Conservation (phyloP, 1,284 basidiomycete genomes). For the Amylostereum chailletii region DNA sequence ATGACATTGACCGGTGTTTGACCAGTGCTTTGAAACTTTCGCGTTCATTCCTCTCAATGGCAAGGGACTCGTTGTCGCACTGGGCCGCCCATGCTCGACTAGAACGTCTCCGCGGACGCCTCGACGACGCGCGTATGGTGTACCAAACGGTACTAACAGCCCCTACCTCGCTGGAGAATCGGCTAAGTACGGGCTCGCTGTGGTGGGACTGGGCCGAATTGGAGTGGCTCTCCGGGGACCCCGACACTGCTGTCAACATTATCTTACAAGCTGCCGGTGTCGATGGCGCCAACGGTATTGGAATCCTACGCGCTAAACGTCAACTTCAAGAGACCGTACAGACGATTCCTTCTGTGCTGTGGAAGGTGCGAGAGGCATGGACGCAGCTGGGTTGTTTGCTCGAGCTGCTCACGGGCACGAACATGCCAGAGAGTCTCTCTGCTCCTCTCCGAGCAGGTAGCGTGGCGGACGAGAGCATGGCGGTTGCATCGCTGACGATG, state of each 20-base stretch:
- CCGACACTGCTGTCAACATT: constrained; percentile 41
- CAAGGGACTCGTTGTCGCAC: constrained; percentile 58
- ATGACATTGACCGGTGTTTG: constrained; percentile 8
- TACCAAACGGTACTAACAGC: constrained; percentile 61
- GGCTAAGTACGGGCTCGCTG: constrained; percentile 37
- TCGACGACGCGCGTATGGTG: constrained; percentile 74
- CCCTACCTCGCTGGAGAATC: constrained; percentile 25
- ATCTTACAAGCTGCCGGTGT: constrained; percentile 46
- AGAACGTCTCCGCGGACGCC: constrained; percentile 63
- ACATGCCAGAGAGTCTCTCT: constrained; percentile 39
- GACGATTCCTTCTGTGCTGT: constrained; percentile 21
- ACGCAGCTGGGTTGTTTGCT: constrained; percentile 54
- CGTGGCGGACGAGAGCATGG: constrained; percentile 48
- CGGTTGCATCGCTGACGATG: constrained; percentile 47
- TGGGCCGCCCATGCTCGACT: constrained; percentile 83
- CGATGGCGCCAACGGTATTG: constrained; percentile 41
- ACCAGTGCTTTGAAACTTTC: constrained; percentile 68
- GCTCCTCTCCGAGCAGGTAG: constrained; percentile 18
- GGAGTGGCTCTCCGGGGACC: constrained; percentile 66
- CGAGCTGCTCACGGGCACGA: constrained; percentile 46
- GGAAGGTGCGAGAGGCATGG: constrained; percentile 56
- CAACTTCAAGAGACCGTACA: constrained; percentile 40
- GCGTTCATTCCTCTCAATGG: constrained; percentile 54
- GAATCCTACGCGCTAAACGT: constrained; percentile 50
- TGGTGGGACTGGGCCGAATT: constrained; percentile 90